Percentiles rank a stretch among this genome's conserved stretches.
Evolutionary conservation across 305 asterid species (phyloP).

Genomic region (Fraxinus paxiana): DNA sequence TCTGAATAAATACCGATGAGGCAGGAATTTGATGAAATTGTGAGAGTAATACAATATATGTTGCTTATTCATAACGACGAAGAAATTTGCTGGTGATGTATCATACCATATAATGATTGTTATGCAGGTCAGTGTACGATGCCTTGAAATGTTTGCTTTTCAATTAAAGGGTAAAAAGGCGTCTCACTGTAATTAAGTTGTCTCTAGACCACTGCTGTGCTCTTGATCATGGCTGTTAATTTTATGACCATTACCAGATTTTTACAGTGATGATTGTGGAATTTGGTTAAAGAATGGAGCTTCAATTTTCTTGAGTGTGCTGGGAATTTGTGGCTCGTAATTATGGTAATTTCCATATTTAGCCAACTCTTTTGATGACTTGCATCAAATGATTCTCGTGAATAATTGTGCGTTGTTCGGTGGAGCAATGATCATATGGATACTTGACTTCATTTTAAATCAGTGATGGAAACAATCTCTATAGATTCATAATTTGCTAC

Average conservation of each 20-base stretch:
- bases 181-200: neutral
- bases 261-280: neutral
- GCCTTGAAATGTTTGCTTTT: neutral
- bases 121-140: neutral
- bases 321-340: neutral
- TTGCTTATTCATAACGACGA: neutral
- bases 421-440: neutral
- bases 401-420: neutral
- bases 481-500: neutral
- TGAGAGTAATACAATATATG: neutral
- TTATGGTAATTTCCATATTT: neutral
- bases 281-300: neutral
- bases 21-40: constrained; percentile 26
- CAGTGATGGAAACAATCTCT: neutral
- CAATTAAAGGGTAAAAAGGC: neutral
- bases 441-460: neutral
- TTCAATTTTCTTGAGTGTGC: neutral
- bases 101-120: neutral
- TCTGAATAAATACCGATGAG: constrained; percentile 21
- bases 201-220: neutral
- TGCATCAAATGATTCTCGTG: neutral
- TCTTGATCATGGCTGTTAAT: neutral
- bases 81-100: neutral
- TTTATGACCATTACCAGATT: neutral
- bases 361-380: neutral